Conservation (phyloP, 768 basidiomycete genomes). For the Trametes punicea region DNA sequence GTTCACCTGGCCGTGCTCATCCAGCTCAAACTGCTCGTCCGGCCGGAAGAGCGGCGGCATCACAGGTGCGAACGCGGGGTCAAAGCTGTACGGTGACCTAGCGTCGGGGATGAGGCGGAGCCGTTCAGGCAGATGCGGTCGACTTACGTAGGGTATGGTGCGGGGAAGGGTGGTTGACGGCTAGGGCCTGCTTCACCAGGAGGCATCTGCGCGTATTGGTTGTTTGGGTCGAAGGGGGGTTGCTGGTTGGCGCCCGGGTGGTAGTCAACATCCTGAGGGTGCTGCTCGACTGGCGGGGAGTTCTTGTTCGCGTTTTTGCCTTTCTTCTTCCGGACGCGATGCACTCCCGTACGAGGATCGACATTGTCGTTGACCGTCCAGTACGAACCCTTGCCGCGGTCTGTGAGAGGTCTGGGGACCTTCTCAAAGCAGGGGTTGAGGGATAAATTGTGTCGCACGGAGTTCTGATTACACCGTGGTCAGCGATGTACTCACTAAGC, state of each 20-base stretch:
- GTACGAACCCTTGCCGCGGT: constrained; percentile 87
- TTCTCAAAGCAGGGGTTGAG: constrained; percentile 91
- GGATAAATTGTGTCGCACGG: constrained; percentile 86
- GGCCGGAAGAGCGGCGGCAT: constrained; percentile 60
- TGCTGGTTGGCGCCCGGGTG: constrained; percentile 43
- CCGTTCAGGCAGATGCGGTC: neutral
- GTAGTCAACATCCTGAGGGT: constrained; percentile 56
- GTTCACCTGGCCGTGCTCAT: constrained; percentile 76
- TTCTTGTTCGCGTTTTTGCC: constrained; percentile 50
- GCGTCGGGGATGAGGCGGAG: neutral
- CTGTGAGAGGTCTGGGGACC: constrained; percentile 86
- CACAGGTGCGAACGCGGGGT: constrained; percentile 62
- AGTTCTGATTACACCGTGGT: constrained; percentile 70
- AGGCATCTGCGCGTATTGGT: constrained; percentile 56
- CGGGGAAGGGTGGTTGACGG: constrained; percentile 54
- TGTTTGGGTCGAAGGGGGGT: constrained; percentile 49
- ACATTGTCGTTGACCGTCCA: constrained; percentile 92
- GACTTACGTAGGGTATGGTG: constrained; percentile 53
- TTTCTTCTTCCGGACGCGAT: constrained; percentile 86
- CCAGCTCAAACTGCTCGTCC: constrained; percentile 66
- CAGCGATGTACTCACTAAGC: constrained; percentile 32
- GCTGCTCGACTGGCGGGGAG: constrained; percentile 45
- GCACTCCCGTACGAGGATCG: constrained; percentile 85
- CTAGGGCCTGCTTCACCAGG: constrained; percentile 61
- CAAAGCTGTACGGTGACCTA: constrained; percentile 47